A percentile compares a stretch with the other conserved stretches of the same genome.
Evolutionary conservation across 2,329 filamentous ascomycete species (phyloP).

Genomic region (Whalleya microplaca): DNA sequence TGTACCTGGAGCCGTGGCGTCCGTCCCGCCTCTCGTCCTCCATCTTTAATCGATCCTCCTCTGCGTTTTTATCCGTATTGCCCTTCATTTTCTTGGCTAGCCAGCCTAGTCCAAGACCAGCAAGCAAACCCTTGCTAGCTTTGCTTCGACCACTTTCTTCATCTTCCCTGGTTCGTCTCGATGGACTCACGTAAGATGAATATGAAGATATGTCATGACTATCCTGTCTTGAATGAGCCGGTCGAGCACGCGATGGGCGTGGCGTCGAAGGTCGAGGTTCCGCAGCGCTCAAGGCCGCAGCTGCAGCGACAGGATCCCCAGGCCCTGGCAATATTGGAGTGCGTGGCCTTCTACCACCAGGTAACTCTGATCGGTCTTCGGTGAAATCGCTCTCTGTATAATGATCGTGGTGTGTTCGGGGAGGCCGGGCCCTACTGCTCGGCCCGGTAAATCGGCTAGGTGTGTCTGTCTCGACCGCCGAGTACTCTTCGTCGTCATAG

Average conservation of each 20-base stretch:
- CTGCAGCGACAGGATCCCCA: conserved; percentile 47
- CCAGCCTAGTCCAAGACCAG: conserved; percentile 69
- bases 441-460: conserved; percentile 51
- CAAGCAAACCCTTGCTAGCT: conserved; percentile 61
- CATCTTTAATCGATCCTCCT: conserved; percentile 52
- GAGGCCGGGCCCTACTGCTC: conserved; percentile 38
- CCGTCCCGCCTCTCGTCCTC: conserved; percentile 61
- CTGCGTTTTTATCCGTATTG: conserved; percentile 53
- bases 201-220: conserved; percentile 60
- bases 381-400: conserved; percentile 49
- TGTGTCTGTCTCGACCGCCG: conserved; percentile 65
- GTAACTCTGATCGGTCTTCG: conserved; percentile 45
- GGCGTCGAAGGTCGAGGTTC: conserved; percentile 52
- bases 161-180: conserved; percentile 54
- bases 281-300: conserved; percentile 51
- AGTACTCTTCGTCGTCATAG: conserved; percentile 62
- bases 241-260: conserved; percentile 50
- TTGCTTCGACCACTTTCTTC: conserved; percentile 46
- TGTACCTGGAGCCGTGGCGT: conserved; percentile 65
- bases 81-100: conserved; percentile 68
- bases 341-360: conserved; percentile 36
- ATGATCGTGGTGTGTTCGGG: conserved; percentile 33
- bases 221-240: conserved; percentile 44
- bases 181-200: conserved; percentile 66
- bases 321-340: conserved; percentile 53